Percentiles rank a stretch among this genome's conserved stretches.
Conservation (phyloP, 202 grass and related monocot genomes). For the Musa balbisiana region DNA sequence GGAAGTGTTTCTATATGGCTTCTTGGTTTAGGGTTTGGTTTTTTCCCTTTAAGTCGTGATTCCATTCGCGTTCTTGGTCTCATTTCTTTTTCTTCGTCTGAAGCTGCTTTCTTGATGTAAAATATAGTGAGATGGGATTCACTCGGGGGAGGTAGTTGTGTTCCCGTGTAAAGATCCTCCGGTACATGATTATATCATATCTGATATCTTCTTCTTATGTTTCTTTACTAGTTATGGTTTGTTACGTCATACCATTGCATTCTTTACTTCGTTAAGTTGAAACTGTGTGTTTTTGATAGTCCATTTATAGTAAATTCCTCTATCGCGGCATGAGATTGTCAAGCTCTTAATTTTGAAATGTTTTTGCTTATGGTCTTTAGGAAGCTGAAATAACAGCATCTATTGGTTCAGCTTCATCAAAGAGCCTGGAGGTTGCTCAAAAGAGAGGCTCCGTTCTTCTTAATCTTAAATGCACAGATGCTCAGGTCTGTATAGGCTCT, state of each 20-base stretch:
- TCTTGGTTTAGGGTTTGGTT: background rate
- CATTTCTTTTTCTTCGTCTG: background rate
- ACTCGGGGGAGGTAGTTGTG: background rate
- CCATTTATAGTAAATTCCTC: background rate
- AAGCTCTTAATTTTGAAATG: background rate
- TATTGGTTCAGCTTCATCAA: conserved; percentile 51
- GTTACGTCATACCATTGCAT: background rate
- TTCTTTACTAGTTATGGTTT: background rate
- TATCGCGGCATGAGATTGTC: background rate
- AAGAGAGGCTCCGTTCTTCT: conserved; percentile 60
- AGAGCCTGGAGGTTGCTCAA: conserved; percentile 49
- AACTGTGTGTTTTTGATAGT: no score
- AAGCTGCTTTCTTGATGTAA: background rate
- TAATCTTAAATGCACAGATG: conserved; percentile 88
- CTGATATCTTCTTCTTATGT: background rate
- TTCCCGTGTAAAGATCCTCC: background rate
- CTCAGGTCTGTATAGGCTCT: conserved; percentile 41
- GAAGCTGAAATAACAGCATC: conserved; percentile 67
- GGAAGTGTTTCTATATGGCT: background rate
- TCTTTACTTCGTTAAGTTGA: background rate
- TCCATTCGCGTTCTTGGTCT: background rate
- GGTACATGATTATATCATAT: background rate
- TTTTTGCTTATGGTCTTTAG: background rate
- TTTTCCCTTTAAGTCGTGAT: background rate
- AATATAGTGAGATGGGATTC: background rate